Evolutionary conservation across 169 alveolate genomes (phyloP), one percentile per base, ranked within the genome.

Genomic region (Plasmodium inui): DNA sequence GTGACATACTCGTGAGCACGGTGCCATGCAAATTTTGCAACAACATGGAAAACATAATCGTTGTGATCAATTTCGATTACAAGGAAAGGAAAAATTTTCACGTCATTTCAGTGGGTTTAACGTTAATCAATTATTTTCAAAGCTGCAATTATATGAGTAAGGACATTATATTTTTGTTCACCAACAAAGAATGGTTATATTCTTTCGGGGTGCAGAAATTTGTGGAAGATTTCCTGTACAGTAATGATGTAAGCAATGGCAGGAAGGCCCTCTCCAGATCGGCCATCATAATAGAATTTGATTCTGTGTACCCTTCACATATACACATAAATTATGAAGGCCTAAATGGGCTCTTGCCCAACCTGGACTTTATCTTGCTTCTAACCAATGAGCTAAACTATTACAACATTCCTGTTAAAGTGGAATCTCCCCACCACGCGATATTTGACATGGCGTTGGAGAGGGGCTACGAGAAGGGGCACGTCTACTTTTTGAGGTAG

Each of bases 51-150:
- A 91, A 37, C 26, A 81, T 91, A 91, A 71, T 91, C 37, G 71
- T 91, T 14, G 95, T 91, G 41, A 71, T 91, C 82, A 91, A 91
- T 70, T 91, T 91, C 83, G 92, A 82, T 70, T 91, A 50, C 61
- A 91, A 91, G 39, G 95, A 91, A 91, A 91, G 95, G 67, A 80
- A 82, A 82, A 81, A 46, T 91, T 91, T 91, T 19, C 95, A 91
- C 39, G 46, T 86, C 7, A 17, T 91, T 26, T 14, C 57, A 39
- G 84, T 91, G 50, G 95, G 92, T 81, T 82, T 91, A 73, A 91
- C 95, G 17, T 81, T 91, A 55, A 91, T 91, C 2, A 53, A 91
- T 26, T 57, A 91, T 41, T 91, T 91, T 81, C 55, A 50, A 70
- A 61, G 50, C 55, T 81, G 92, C 74, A 82, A 91, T 46, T 91